Evolutionary conservation across 768 basidiomycete species (phyloP).

Genomic region (Trametes gibbosa): DNA sequence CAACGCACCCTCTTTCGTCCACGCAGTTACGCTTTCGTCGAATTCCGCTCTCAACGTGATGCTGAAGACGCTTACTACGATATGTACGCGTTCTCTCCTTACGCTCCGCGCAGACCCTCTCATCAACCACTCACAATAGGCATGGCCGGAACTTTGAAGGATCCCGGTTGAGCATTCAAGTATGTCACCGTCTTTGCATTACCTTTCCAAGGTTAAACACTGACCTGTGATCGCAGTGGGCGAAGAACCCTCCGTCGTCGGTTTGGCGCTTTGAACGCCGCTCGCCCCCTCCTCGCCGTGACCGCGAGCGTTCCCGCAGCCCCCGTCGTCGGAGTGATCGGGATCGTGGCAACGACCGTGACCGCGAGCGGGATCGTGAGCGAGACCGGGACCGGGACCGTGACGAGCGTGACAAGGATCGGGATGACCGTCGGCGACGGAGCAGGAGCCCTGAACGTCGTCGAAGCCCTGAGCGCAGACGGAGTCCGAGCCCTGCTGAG

Average conservation of each 20-base stretch:
- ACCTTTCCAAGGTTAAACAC: background rate
- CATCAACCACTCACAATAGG: slow-evolving; percentile 38
- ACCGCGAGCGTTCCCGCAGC: slow-evolving; percentile 26
- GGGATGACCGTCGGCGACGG: slow-evolving; percentile 46
- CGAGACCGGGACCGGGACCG: slow-evolving; percentile 36
- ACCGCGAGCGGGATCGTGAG: slow-evolving; percentile 32
- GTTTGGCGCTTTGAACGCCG: slow-evolving; percentile 75
- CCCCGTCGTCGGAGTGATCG: slow-evolving; percentile 19
- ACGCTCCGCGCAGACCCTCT: background rate
- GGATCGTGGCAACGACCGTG: slow-evolving; percentile 24
- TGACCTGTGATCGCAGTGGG: slow-evolving; percentile 49
- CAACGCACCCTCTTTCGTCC: slow-evolving; percentile 46
- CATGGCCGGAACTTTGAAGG: slow-evolving; percentile 77
- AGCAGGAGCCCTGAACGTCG: slow-evolving; percentile 46
- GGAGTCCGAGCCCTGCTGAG: slow-evolving; percentile 41
- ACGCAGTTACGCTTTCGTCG: slow-evolving; percentile 84
- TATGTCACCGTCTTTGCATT: slow-evolving; percentile 27
- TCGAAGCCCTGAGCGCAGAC: slow-evolving; percentile 41
- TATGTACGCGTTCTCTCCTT: slow-evolving; percentile 49
- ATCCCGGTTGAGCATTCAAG: slow-evolving; percentile 71
- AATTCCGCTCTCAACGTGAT: slow-evolving; percentile 74
- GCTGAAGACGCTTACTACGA: slow-evolving; percentile 84
- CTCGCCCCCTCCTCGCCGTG: slow-evolving; percentile 43
- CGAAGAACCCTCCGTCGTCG: slow-evolving; percentile 80
- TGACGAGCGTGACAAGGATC: slow-evolving; percentile 36